Percentiles rank a stretch among this genome's conserved stretches.
Evolutionary conservation across 2,329 filamentous ascomycete genomes (phyloP).

Genomic region (Graphilbum sp.): DNA sequence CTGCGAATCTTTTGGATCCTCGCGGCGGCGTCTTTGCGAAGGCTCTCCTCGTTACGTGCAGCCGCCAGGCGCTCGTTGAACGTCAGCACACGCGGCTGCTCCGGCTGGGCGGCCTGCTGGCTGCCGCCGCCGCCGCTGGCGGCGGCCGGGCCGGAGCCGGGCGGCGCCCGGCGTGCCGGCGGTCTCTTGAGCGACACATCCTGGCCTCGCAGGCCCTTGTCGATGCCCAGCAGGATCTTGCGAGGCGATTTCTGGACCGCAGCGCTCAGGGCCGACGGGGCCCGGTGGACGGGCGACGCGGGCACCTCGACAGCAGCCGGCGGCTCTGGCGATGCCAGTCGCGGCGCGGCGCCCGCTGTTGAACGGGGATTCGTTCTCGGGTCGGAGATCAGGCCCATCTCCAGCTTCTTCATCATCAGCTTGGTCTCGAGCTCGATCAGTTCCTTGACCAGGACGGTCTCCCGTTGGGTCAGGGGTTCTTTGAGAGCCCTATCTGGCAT

Average conservation of each 20-base stretch:
- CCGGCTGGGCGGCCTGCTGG: slow-evolving; percentile 13
- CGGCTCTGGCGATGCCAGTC: background rate
- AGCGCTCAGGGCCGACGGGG: slow-evolving; percentile 24
- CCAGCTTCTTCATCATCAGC: slow-evolving; percentile 72
- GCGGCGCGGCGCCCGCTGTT: too few species aligned
- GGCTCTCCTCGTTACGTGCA: slow-evolving; percentile 39
- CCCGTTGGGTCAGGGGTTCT: too few species aligned
- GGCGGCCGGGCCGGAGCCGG: slow-evolving; percentile 18
- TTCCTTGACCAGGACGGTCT: background rate
- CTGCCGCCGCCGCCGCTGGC: background rate
- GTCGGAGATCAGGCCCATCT: too few species aligned
- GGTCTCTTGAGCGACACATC: slow-evolving; percentile 76
- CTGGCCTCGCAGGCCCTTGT: slow-evolving; percentile 65
- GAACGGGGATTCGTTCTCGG: too few species aligned
- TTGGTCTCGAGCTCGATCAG: slow-evolving; percentile 18
- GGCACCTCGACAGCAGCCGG: slow-evolving; percentile 51
- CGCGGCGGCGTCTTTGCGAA: slow-evolving; percentile 31
- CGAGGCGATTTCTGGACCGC: slow-evolving; percentile 59
- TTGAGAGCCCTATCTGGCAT: too few species aligned
- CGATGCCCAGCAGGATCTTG: slow-evolving; percentile 68
- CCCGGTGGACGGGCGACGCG: slow-evolving; percentile 50
- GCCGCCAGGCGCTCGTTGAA: slow-evolving; percentile 81
- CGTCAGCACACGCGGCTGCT: slow-evolving; percentile 26
- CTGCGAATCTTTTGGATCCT: slow-evolving; percentile 36
- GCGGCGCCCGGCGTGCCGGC: slow-evolving; percentile 17